Percentiles rank a stretch among this genome's conserved stretches.
Conservation (phyloP, 2,329 filamentous ascomycete genomes). For the Didymella exigua region DNA sequence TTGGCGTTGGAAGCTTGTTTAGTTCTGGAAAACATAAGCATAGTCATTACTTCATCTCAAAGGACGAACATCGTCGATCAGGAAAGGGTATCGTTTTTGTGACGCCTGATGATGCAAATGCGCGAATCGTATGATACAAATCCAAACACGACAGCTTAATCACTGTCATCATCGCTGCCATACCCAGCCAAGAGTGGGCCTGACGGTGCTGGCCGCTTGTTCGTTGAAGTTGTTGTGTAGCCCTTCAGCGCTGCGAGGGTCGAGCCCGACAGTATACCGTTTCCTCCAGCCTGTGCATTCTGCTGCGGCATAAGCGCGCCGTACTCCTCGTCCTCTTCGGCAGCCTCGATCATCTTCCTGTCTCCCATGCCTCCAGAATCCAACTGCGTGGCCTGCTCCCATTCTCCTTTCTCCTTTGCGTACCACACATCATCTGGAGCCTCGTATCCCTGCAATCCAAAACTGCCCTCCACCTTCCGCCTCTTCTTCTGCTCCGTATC, state of each 20-base stretch:
- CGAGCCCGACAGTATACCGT: constrained; percentile 79
- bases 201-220: constrained; percentile 60
- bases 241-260: constrained; percentile 79
- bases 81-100: constrained; percentile 20
- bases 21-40: background rate
- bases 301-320: constrained; percentile 28
- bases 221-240: constrained; percentile 49
- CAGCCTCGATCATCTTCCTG: constrained; percentile 54
- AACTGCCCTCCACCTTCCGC: constrained; percentile 83
- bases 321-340: constrained; percentile 30
- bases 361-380: constrained; percentile 62
- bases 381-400: constrained; percentile 68
- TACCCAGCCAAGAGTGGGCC: constrained; percentile 78
- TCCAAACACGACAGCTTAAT: constrained; percentile 41
- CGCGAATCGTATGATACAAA: constrained; percentile 1
- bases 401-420: constrained; percentile 73
- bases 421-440: constrained; percentile 95
- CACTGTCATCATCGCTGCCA: constrained; percentile 84
- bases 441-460: constrained; percentile 89
- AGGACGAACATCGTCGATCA: background rate
- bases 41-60: background rate
- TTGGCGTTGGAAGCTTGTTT: background rate
- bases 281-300: constrained; percentile 38
- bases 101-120: constrained; percentile 17
- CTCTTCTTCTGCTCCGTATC: constrained; percentile 87